Percentiles rank a stretch among this genome's conserved stretches.
These are phyloP conservation scores for Saccharomycopsis sp. DNA, from an alignment of 805 yeast species.

Conservation along the genomic window DNA sequence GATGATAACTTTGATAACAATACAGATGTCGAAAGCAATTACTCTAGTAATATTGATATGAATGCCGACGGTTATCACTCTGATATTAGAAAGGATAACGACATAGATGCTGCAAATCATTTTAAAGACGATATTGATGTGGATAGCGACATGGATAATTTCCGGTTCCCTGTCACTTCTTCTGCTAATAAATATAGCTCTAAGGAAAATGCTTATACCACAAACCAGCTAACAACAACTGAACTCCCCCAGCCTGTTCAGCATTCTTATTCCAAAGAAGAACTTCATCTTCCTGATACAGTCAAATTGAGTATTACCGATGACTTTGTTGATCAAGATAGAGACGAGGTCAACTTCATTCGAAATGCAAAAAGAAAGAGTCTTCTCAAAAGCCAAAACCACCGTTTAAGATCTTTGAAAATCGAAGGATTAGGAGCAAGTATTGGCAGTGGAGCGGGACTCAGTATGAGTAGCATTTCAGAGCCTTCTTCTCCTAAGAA, in stretches of 20 bases:
- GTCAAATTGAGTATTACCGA: not conserved
- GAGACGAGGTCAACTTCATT: not conserved
- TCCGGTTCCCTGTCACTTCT: not conserved
- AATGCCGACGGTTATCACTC: too few species aligned
- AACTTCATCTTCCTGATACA: not conserved
- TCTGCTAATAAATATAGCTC: too few species aligned
- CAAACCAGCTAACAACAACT: too few species aligned
- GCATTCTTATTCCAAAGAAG: not conserved
- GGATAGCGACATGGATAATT: not conserved
- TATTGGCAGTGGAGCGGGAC: not conserved
- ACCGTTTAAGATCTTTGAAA: not conserved
- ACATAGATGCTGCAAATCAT: not conserved
- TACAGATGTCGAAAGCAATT: too few species aligned
- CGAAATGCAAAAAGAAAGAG: slow-evolving; percentile 14
- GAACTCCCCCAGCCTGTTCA: too few species aligned
- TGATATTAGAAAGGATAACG: too few species aligned
- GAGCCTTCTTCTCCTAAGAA: slow-evolving; percentile 11
- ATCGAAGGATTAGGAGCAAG: not conserved
- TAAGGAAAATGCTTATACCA: too few species aligned
- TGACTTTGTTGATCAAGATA: not conserved
- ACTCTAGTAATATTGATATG: too few species aligned
- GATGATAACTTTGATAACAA: too few species aligned
- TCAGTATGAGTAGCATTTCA: not conserved
- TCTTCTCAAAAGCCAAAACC: slow-evolving; percentile 3
- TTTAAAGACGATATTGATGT: not conserved